These are phyloP conservation scores for Pythium rishiriense DNA, from an alignment of 352 stramenopile species.

Conservation along the genomic window DNA sequence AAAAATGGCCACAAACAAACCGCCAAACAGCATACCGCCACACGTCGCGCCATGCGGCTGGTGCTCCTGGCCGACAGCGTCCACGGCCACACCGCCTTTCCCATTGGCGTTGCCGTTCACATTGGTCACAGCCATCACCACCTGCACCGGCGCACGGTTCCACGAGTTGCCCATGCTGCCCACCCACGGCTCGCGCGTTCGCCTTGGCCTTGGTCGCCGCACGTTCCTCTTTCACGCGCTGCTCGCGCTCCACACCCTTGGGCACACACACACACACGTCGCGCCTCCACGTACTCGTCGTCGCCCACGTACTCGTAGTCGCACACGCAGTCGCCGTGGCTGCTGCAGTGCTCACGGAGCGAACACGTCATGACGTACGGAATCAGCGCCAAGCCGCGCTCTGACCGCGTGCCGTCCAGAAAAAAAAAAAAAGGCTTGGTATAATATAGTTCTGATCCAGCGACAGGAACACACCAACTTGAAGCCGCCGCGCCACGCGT, in stretches of 20 bases:
- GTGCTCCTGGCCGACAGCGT: background rate
- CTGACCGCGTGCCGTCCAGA: constrained; percentile 50
- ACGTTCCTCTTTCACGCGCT: constrained; percentile 27
- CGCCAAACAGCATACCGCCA: constrained; percentile 32
- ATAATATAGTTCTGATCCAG: constrained; percentile 58
- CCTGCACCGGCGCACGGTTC: constrained; percentile 37
- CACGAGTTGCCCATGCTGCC: constrained; percentile 71
- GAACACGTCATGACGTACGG: constrained; percentile 78
- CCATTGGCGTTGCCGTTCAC: background rate
- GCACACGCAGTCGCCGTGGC: constrained; percentile 82
- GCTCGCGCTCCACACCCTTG: constrained; percentile 46
- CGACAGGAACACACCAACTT: constrained; percentile 67
- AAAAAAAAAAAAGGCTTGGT: too few species aligned
- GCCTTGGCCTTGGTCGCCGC: constrained; percentile 25
- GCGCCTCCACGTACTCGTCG: constrained; percentile 65
- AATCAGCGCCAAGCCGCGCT: constrained; percentile 68
- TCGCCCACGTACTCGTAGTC: constrained; percentile 74
- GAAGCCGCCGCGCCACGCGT: constrained; percentile 68
- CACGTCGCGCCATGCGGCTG: background rate
- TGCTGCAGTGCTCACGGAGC: constrained; percentile 82
- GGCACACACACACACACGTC: constrained; percentile 86
- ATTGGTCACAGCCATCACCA: background rate
- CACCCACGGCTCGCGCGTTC: constrained; percentile 58
- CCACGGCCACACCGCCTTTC: constrained; percentile 1
- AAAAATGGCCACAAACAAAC: constrained; percentile 47